phyloP scores from a whole-genome alignment of 768 basidiomycete genomes.

The Mycena haematopus region DNA sequence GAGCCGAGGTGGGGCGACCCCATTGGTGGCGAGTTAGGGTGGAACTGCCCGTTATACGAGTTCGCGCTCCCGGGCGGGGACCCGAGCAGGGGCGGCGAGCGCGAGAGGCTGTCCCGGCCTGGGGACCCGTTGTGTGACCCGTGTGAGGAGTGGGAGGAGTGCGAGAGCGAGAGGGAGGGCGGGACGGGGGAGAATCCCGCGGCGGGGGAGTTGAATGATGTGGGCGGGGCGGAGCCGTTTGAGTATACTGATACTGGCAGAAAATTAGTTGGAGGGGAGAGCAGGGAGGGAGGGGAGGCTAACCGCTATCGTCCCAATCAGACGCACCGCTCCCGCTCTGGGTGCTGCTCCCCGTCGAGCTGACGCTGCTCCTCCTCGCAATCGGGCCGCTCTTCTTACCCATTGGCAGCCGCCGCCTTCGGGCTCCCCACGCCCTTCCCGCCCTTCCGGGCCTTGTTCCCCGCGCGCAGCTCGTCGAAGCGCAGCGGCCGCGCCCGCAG shows the following conservation, averaged over 20 bases:
- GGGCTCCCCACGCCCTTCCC: slow-evolving; percentile 37
- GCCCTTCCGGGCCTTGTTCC: slow-evolving; percentile 81
- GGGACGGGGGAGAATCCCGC: slow-evolving; percentile 48
- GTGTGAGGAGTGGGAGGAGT: slow-evolving; percentile 48
- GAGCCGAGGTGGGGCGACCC: slow-evolving; percentile 30
- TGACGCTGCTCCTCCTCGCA: slow-evolving; percentile 67
- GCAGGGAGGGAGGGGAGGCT: slow-evolving; percentile 39
- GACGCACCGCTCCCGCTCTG: slow-evolving; percentile 65
- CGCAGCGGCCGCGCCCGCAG: slow-evolving; percentile 81
- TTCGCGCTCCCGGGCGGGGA: slow-evolving; percentile 15
- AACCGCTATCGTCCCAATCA: slow-evolving; percentile 86
- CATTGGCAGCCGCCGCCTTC: slow-evolving; percentile 36
- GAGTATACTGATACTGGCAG: slow-evolving; percentile 57
- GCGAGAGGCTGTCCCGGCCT: slow-evolving; percentile 6
- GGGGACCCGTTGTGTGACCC: slow-evolving; percentile 29
- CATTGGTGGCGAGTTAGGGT: slow-evolving; percentile 9
- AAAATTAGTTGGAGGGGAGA: slow-evolving; percentile 29
- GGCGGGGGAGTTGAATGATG: slow-evolving; percentile 63
- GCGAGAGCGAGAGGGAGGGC: slow-evolving; percentile 63
- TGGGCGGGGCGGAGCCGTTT: slow-evolving; percentile 64
- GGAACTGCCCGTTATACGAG: slow-evolving; percentile 1
- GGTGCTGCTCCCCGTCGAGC: slow-evolving; percentile 60
- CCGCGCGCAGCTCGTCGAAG: slow-evolving; percentile 86
- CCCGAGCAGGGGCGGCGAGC: slow-evolving; percentile 22
- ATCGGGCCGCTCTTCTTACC: slow-evolving; percentile 39